These are phyloP conservation scores for Coemansia sp. DNA, from an alignment of 192 early-diverging fungal genomes.

Conservation along the genomic window DNA sequence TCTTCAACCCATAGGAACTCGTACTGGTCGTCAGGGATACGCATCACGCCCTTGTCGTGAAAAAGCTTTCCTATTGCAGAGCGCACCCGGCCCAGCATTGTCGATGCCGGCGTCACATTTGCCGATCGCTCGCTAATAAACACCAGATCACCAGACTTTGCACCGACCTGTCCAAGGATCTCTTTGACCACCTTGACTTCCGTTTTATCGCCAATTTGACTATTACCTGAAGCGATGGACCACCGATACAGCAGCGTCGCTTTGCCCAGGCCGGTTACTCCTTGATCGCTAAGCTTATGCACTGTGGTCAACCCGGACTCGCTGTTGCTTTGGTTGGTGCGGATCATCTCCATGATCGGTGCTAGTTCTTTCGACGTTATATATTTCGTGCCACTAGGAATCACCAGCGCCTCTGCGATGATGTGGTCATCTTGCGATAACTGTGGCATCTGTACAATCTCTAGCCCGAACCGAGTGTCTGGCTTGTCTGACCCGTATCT, in stretches of 20 bases:
- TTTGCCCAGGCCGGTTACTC: conserved; percentile 26
- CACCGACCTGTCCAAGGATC: conserved; percentile 11
- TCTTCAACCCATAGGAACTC: conserved; percentile 87
- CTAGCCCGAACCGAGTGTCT: conserved; percentile 78
- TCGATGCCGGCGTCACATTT: conserved; percentile 53
- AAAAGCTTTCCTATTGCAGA: conserved; percentile 56
- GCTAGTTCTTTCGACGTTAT: conserved; percentile 35
- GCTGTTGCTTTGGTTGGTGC: conserved; percentile 30
- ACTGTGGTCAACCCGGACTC: conserved; percentile 49
- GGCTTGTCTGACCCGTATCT: conserved; percentile 91
- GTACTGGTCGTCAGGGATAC: conserved; percentile 51
- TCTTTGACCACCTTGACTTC: neutral
- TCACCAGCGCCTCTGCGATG: conserved; percentile 33
- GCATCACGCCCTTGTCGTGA: conserved; percentile 53
- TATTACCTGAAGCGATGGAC: neutral
- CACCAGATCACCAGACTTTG: conserved; percentile 34
- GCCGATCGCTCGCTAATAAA: conserved; percentile 47
- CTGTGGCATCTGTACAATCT: conserved; percentile 42
- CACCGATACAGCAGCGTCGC: conserved; percentile 41
- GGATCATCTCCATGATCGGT: conserved; percentile 26
- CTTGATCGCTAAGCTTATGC: conserved; percentile 35
- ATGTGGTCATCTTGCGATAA: conserved; percentile 17
- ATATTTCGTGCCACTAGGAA: conserved; percentile 25
- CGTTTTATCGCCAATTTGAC: neutral
- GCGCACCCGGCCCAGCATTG: conserved; percentile 63